These are phyloP conservation scores for Thielaviopsis cerberus DNA, from an alignment of 2,329 filamentous ascomycete genomes.

Conservation along the genomic window DNA sequence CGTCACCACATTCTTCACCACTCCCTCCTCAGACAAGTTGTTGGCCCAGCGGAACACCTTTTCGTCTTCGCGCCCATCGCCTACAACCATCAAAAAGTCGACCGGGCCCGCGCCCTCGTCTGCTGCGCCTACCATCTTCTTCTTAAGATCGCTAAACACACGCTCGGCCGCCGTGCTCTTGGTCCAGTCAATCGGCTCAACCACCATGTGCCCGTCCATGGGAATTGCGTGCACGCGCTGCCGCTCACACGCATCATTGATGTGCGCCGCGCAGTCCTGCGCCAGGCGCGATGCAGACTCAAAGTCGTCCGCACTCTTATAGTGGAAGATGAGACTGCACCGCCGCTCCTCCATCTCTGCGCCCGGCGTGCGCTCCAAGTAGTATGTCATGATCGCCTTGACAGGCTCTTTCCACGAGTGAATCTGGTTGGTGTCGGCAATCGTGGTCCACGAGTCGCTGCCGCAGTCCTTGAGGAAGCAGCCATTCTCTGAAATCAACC, in stretches of 20 bases:
- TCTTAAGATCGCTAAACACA: constrained; percentile 44
- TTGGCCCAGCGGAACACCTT: constrained; percentile 92
- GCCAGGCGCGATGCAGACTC: constrained; percentile 58
- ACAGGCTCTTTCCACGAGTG: constrained; percentile 70
- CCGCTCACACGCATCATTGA: constrained; percentile 78
- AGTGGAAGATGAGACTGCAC: constrained; percentile 45
- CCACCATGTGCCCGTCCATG: constrained; percentile 59
- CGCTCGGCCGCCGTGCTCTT: constrained; percentile 67
- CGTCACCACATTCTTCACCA: constrained; percentile 54
- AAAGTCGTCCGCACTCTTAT: constrained; percentile 14
- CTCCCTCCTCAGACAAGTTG: constrained; percentile 39
- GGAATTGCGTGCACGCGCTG: constrained; percentile 72
- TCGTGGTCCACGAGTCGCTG: constrained; percentile 53
- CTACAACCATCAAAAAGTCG: constrained; percentile 78
- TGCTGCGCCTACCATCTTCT: constrained; percentile 15
- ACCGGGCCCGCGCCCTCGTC: constrained; percentile 26
- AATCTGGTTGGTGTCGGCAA: constrained; percentile 54
- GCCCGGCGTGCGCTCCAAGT: constrained; percentile 73
- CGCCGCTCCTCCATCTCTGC: constrained; percentile 80
- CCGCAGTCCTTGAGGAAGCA: constrained; percentile 66
- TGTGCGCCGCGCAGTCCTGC: constrained; percentile 78
- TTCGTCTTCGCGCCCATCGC: constrained; percentile 84
- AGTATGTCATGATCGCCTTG: constrained; percentile 68
- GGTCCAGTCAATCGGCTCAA: constrained; percentile 72
- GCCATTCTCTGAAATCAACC: constrained; percentile 85